Percentiles rank a stretch among this genome's conserved stretches.
These are phyloP conservation scores for Lactarius evosmus DNA, from an alignment of 768 basidiomycete genomes.

Conservation along the genomic window DNA sequence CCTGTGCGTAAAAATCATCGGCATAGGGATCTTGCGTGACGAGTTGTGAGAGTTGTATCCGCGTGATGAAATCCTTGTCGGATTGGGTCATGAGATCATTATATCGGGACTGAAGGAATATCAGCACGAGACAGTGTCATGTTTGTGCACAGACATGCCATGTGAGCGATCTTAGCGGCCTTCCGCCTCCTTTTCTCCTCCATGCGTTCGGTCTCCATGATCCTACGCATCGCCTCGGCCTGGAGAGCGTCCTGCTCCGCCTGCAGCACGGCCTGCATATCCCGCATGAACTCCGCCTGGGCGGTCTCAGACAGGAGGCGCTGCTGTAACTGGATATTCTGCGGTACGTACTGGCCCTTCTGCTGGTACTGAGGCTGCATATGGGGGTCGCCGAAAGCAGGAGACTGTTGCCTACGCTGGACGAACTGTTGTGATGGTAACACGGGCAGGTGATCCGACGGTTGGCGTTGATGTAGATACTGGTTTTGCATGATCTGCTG, in stretches of 20 bases:
- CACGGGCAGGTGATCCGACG: constrained; percentile 45
- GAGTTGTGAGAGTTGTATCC: constrained; percentile 97
- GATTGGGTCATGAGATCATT: constrained; percentile 97
- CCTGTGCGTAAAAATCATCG: constrained; percentile 98
- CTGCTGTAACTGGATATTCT: constrained; percentile 71
- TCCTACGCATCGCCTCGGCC: constrained; percentile 81
- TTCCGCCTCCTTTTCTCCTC: constrained; percentile 80
- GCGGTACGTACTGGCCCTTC: constrained; percentile 52
- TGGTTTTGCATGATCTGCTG: constrained; percentile 31
- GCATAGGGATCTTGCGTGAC: constrained; percentile 96
- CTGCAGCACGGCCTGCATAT: constrained; percentile 57
- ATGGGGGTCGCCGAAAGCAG: constrained; percentile 30
- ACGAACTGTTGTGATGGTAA: constrained; percentile 42
- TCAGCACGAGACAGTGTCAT: neutral
- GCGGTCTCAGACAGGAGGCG: constrained; percentile 73
- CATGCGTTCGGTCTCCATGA: constrained; percentile 85
- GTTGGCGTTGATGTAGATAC: constrained; percentile 42
- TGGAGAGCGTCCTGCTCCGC: constrained; percentile 68
- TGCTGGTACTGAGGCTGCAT: constrained; percentile 46
- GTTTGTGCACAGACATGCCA: constrained; percentile 49
- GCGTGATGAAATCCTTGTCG: constrained; percentile 99
- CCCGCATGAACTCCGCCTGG: constrained; percentile 63
- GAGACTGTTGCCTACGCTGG: constrained; percentile 47
- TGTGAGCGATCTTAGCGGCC: constrained; percentile 83
- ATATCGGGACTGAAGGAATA: constrained; percentile 65